Conservation (phyloP, 2,329 filamentous ascomycete species). For the Clonostachys rosea region DNA sequence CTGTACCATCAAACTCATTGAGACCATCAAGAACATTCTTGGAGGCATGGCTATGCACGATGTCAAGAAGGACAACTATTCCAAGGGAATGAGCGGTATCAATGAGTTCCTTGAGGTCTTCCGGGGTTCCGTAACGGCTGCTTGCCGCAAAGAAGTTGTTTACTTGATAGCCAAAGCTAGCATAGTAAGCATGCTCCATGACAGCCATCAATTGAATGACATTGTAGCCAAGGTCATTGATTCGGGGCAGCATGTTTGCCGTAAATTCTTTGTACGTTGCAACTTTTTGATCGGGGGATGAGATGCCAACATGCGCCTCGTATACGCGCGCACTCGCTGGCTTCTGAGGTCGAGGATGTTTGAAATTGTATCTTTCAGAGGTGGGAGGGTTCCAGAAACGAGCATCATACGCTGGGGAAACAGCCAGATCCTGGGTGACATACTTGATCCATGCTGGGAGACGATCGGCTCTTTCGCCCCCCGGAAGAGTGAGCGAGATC, state of each 20-base stretch:
- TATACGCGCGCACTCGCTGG: slow-evolving; percentile 87
- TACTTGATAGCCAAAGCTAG: slow-evolving; percentile 97
- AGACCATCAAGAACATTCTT: slow-evolving; percentile 95
- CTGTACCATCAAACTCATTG: slow-evolving; percentile 93
- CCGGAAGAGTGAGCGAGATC: slow-evolving; percentile 80
- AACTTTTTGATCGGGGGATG: slow-evolving; percentile 81
- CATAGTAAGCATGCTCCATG: slow-evolving; percentile 99
- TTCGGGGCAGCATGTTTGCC: slow-evolving; percentile 82
- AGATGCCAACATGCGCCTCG: slow-evolving; percentile 98
- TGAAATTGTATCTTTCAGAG: slow-evolving; percentile 75
- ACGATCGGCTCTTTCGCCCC: slow-evolving; percentile 77
- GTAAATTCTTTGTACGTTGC: slow-evolving; percentile 98
- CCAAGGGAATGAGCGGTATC: slow-evolving; percentile 92
- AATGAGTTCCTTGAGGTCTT: slow-evolving; percentile 94
- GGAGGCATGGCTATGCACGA: slow-evolving; percentile 96
- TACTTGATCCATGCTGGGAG: slow-evolving; percentile 96
- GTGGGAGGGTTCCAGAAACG: slow-evolving; percentile 93
- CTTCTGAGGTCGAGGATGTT: slow-evolving; percentile 76
- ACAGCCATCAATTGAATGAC: slow-evolving; percentile 98
- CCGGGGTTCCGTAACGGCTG: slow-evolving; percentile 88
- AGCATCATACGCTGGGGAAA: slow-evolving; percentile 91
- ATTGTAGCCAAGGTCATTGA: slow-evolving; percentile 89
- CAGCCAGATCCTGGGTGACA: slow-evolving; percentile 84
- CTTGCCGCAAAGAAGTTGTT: slow-evolving; percentile 99
- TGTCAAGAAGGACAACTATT: slow-evolving; percentile 85